Base-by-base conservation (phyloP, 177 flowering plant species). In the Tripterygium wilfordii region DNA sequence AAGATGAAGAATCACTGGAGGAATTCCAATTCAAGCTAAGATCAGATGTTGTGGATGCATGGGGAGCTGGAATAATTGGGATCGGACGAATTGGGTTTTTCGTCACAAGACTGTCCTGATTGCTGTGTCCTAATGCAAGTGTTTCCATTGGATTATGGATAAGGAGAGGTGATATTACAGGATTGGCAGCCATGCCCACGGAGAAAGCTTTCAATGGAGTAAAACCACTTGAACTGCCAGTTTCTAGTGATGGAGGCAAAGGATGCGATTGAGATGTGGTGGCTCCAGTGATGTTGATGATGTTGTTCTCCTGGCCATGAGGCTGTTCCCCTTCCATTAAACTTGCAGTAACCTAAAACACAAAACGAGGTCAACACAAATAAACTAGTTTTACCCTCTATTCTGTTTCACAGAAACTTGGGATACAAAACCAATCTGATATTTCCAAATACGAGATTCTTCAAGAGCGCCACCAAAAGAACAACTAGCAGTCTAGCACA, bases 251-350 rank as follows among this genome's bases (percentile, higher is more conserved):
- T 38, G 57, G 42, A 28, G 54, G 45, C 41, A 51, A 51, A 10
- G 54, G 21, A 39, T 58, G 29, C 10, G 65, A 24, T 36, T 32
- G 68, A 50, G 65, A 19, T n/a, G 61, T 18, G 19, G n/a, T n/a
- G n/a, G n/a, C n/a, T n/a, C n/a, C n/a, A n/a, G n/a, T n/a, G n/a
- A 13, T 12, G 18, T 42, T 42, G 29, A 13, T 42, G 25, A 1
- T 15, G 4, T 25, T 21, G 25, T 20, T 28, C 17, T 62, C 54
- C 26, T 68, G 69, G 10, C 38, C 53, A 45, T 35, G 38, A 31
- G 26, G 32, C 15, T 22, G 56, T 39, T 63, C 69, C 49, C 80
- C 85, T 48, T 82, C 85, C 56, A 63, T 57, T 24, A 73, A 65
- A 47, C 32, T 48, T 29, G 57, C 74, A 35, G 72, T n/a, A 22